These are phyloP conservation scores for Metschnikowia kunwiensis DNA, from an alignment of 805 yeast genomes.

Conservation along the genomic window DNA sequence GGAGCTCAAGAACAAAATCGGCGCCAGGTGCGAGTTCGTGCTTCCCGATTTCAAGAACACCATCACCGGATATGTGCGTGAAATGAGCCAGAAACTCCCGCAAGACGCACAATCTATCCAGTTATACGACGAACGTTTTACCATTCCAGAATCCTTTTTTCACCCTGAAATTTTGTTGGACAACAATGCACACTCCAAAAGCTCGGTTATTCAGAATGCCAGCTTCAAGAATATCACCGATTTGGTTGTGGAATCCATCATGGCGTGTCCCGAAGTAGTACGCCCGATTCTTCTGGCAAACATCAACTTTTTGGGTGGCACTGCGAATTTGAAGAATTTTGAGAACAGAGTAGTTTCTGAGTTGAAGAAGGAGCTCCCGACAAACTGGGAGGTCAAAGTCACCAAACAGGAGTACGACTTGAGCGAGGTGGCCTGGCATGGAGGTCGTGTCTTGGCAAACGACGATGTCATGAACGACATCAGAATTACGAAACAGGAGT, in stretches of 20 bases:
- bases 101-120: slow-evolving; percentile 62
- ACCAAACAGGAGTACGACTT: slow-evolving; percentile 25
- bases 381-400: slow-evolving; percentile 63
- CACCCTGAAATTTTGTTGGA: slow-evolving; percentile 69
- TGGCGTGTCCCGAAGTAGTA: slow-evolving; percentile 66
- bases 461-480: slow-evolving; percentile 47
- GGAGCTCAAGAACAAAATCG: slow-evolving; percentile 39
- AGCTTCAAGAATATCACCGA: slow-evolving; percentile 77
- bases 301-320: slow-evolving; percentile 81
- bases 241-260: slow-evolving; percentile 64
- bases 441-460: slow-evolving; percentile 32
- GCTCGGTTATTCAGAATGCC: slow-evolving; percentile 32
- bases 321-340: slow-evolving; percentile 66
- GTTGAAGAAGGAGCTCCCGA: slow-evolving; percentile 64
- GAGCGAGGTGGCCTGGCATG: slow-evolving; percentile 37
- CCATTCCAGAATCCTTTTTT: slow-evolving; percentile 81
- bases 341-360: slow-evolving; percentile 58
- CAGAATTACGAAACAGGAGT: slow-evolving; percentile 72
- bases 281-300: slow-evolving; percentile 78
- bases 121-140: slow-evolving; percentile 80
- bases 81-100: slow-evolving; percentile 29
- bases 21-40: slow-evolving; percentile 61
- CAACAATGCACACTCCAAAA: slow-evolving; percentile 27
- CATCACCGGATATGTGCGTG: slow-evolving; percentile 63
- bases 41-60: slow-evolving; percentile 86